Conservation (phyloP, 306 rosid genomes). For the Hippophae rhamnoides region DNA sequence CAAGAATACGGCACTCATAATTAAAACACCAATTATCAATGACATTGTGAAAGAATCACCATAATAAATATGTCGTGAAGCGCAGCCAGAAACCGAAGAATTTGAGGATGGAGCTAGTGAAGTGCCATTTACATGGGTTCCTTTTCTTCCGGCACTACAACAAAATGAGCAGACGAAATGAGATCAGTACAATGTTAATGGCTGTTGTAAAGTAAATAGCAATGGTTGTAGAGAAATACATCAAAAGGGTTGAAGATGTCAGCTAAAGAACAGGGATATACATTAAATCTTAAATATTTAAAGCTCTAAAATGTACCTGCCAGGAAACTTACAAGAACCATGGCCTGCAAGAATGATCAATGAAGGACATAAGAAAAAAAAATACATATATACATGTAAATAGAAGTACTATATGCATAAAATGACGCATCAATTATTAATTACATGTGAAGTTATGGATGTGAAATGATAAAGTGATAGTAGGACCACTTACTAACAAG, state of each 20-base stretch:
- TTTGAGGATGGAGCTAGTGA: conserved; percentile 61
- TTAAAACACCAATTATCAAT: conserved; percentile 31
- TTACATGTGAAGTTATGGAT: no score
- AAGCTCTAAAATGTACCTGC: conserved; percentile 43
- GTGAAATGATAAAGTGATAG: no score
- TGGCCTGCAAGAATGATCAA: conserved; percentile 46
- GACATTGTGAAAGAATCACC: conserved; percentile 39
- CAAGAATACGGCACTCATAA: conserved; percentile 40
- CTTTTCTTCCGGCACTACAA: conserved; percentile 50
- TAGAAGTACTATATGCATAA: no score
- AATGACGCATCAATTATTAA: no score
- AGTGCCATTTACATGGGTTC: conserved; percentile 44
- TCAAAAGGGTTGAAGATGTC: neutral
- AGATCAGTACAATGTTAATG: conserved; percentile 9
- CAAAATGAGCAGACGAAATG: conserved; percentile 4
- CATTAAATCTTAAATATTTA: neutral
- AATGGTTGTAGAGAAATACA: no score
- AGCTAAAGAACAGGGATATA: neutral
- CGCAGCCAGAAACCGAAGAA: conserved; percentile 50
- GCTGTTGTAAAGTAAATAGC: neutral
- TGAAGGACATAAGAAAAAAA: conserved; percentile 16
- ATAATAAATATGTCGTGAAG: conserved; percentile 28
- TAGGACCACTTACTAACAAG: no score
- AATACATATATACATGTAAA: no score
- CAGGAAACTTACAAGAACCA: conserved; percentile 66